These are phyloP conservation scores for Lentinula sp. DNA, from an alignment of 768 basidiomycete species.

Conservation along the genomic window DNA sequence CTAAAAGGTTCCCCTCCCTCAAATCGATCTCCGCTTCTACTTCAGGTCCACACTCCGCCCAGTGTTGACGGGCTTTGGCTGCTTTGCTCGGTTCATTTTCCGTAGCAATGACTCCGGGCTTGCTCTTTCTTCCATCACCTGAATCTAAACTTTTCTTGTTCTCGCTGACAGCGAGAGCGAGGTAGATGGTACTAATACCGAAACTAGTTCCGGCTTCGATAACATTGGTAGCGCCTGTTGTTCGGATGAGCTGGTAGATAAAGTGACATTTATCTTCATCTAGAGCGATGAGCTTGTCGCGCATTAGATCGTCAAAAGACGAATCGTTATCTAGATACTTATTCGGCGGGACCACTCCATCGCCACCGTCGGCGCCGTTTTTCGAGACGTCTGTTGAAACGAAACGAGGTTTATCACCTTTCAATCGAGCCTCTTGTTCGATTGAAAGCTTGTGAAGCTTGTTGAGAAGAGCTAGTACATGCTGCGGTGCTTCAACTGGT, in stretches of 20 bases:
- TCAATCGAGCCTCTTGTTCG: not conserved
- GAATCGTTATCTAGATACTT: not conserved
- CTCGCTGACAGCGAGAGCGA: constrained; percentile 4
- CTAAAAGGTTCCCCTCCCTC: constrained; percentile 5
- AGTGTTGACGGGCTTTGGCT: not conserved
- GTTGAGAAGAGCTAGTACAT: not conserved
- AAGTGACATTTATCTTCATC: constrained; percentile 9
- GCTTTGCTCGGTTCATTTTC: constrained; percentile 7
- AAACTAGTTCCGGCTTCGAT: constrained; percentile 8
- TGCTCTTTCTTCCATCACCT: not conserved
- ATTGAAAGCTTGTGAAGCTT: not conserved
- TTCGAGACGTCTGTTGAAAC: not conserved
- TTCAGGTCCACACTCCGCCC: not conserved
- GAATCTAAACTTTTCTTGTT: not conserved
- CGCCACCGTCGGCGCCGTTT: not conserved
- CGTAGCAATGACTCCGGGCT: constrained; percentile 8
- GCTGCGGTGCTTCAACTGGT: not conserved
- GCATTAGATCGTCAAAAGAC: not conserved
- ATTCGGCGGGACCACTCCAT: not conserved
- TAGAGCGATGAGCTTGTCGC: constrained; percentile 7
- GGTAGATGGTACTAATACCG: constrained; percentile 7
- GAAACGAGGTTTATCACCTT: not conserved
- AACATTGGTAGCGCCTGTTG: constrained; percentile 6
- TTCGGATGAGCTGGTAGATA: constrained; percentile 6
- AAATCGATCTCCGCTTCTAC: not conserved